Percentiles rank a stretch among this genome's conserved stretches.
Conservation (phyloP, 2,329 filamentous ascomycete species). For the Fusarium chuoi region DNA sequence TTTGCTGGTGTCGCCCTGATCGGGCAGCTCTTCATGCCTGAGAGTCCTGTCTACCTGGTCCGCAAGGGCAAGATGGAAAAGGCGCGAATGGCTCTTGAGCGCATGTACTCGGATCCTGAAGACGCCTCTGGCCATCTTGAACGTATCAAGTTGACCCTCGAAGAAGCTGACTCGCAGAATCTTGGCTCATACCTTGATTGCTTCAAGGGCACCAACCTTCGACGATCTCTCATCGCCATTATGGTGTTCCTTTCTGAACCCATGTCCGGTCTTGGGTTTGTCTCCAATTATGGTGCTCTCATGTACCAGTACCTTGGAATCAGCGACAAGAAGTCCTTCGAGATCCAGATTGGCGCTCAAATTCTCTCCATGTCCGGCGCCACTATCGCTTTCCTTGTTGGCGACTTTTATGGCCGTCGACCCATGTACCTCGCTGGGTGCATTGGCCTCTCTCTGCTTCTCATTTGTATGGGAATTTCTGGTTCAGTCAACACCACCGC, state of each 20-base stretch:
- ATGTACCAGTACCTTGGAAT: slow-evolving; percentile 47
- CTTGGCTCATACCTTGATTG: slow-evolving; percentile 54
- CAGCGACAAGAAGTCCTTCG: slow-evolving; percentile 42
- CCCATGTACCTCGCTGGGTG: slow-evolving; percentile 45
- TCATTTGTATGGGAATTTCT: slow-evolving; percentile 46
- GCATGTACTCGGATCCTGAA: slow-evolving; percentile 55
- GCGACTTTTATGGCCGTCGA: slow-evolving; percentile 44
- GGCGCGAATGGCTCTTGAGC: slow-evolving; percentile 49
- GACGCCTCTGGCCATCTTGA: slow-evolving; percentile 53
- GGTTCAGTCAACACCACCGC: slow-evolving; percentile 38
- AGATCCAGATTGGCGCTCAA: slow-evolving; percentile 45
- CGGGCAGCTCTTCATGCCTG: slow-evolving; percentile 56
- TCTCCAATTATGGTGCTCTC: slow-evolving; percentile 55
- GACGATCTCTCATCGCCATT: slow-evolving; percentile 54
- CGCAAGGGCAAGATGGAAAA: slow-evolving; percentile 49
- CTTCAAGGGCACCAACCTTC: slow-evolving; percentile 56
- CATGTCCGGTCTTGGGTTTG: slow-evolving; percentile 57
- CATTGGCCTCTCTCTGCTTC: slow-evolving; percentile 29
- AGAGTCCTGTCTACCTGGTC: slow-evolving; percentile 61
- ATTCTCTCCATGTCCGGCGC: slow-evolving; percentile 45
- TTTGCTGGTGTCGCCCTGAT: slow-evolving; percentile 49
- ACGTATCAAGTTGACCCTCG: slow-evolving; percentile 60
- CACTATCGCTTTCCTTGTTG: slow-evolving; percentile 42
- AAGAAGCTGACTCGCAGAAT: slow-evolving; percentile 50
- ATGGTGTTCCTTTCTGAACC: slow-evolving; percentile 56